Evolutionary conservation across 192 early-diverging fungal genomes (phyloP), one percentile per base, ranked within the genome.

Genomic region (Coemansia sp.): DNA sequence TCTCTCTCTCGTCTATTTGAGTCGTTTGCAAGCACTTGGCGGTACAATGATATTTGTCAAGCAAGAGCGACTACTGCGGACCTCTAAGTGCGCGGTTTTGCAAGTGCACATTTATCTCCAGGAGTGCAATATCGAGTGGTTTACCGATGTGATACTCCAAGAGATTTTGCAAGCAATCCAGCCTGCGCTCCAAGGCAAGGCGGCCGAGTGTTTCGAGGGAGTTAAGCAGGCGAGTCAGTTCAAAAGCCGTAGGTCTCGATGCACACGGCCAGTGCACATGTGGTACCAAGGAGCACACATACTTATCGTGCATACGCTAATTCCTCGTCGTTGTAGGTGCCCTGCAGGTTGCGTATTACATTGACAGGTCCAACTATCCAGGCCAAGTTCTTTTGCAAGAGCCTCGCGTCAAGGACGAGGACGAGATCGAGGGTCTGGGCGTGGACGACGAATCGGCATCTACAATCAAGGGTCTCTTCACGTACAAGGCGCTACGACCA

Each of bases 151-250:
- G 15, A 22, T 76, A 41, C 71, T 82, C 12, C 79, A 82, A 47
- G 79, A 82, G 47, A 61, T 82, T 14, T 67, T 82, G 32, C 70
- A 73, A 36, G 79, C 59, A 24, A 67, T 82, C 12, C 69, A 49
- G 35, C 74, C 79, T 4, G 27, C 27, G 14, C 56, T 82, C 2
- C 59, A 43, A 17, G 60, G 51, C 14, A 82, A 82, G 42, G 39
- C 73, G 38, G 40, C 62, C 2, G 74, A 76, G 31, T 64, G 62
- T 38, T 42, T 40, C 19, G 32, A 70, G 43, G 67, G 63, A 27
- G 66, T 39, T 6, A 60, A 42, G 20, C 11, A 25, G 4, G 70
- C 67, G 6, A 76, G 74, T 25, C 60, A 70, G 25, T 66, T 73
- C 12, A 73, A 63, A 54, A 82, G 73, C 36, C 29, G 73, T 69